These are phyloP conservation scores for Alternaria solani DNA, from an alignment of 2,329 filamentous ascomycete genomes.

Conservation along the genomic window DNA sequence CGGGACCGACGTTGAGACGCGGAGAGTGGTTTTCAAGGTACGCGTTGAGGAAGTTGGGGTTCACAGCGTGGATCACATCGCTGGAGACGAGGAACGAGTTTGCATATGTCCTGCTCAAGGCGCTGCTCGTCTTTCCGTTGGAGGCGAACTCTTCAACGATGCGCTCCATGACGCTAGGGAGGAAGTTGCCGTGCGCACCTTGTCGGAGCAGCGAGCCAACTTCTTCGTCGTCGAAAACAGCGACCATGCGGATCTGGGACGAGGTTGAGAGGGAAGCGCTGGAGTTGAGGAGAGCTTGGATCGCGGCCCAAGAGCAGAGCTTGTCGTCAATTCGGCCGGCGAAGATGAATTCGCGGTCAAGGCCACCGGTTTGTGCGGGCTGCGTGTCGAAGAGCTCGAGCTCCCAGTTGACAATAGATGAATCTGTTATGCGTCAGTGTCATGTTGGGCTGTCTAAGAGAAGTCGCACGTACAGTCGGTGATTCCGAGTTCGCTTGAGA, in stretches of 20 bases:
- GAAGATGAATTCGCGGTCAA: slow-evolving; percentile 94
- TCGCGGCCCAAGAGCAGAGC: slow-evolving; percentile 91
- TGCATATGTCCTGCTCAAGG: slow-evolving; percentile 84
- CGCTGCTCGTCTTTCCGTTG: slow-evolving; percentile 53
- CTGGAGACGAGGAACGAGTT: slow-evolving; percentile 91
- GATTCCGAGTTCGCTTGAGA: slow-evolving; percentile 79
- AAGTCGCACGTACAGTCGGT: slow-evolving; percentile 60
- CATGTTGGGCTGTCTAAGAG: not conserved
- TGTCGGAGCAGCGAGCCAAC: slow-evolving; percentile 91
- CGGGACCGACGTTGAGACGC: slow-evolving; percentile 85
- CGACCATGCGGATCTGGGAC: slow-evolving; percentile 84
- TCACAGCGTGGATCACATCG: slow-evolving; percentile 92
- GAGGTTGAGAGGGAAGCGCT: slow-evolving; percentile 61
- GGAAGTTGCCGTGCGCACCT: slow-evolving; percentile 88
- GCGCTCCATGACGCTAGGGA: slow-evolving; percentile 81
- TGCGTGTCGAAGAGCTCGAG: slow-evolving; percentile 93
- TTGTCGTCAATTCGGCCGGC: slow-evolving; percentile 97
- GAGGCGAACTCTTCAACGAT: slow-evolving; percentile 73
- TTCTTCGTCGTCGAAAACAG: slow-evolving; percentile 97
- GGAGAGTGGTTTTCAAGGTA: slow-evolving; percentile 90
- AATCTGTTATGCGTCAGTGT: slow-evolving; percentile 51
- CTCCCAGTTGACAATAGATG: slow-evolving; percentile 91
- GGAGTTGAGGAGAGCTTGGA: slow-evolving; percentile 79
- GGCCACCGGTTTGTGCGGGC: slow-evolving; percentile 80
- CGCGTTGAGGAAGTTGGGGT: slow-evolving; percentile 87